Percentiles rank a stretch among this genome's conserved stretches.
phyloP scores from a whole-genome alignment of 148 eudicot genomes.

The Agrostemma githago region DNA sequence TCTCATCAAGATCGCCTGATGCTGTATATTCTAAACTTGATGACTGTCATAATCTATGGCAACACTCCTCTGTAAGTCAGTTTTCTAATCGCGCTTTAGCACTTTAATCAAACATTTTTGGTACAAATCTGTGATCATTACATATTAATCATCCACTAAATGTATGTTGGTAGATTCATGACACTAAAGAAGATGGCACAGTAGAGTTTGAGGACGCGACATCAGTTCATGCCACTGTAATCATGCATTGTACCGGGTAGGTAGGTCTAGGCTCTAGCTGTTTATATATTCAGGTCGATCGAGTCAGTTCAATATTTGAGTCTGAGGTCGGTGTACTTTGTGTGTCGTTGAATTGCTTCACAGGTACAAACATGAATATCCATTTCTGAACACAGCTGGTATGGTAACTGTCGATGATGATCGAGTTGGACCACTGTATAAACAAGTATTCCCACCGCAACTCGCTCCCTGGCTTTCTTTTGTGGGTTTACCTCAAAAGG shows the following conservation, averaged over 20 bases:
- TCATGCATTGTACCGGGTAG: conserved; percentile 63
- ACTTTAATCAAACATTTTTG: background rate
- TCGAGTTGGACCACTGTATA: conserved; percentile 61
- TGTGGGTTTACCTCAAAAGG: conserved; percentile 42
- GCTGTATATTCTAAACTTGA: conserved; percentile 29
- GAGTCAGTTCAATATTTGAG: too few species aligned
- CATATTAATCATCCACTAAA: too few species aligned
- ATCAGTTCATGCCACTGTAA: conserved; percentile 39
- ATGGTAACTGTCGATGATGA: conserved; percentile 42
- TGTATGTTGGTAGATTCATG: conserved; percentile 31
- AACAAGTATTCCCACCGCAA: conserved; percentile 53
- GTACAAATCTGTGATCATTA: background rate
- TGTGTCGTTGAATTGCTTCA: background rate
- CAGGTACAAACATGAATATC: conserved; percentile 45
- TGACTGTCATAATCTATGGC: conserved; percentile 37
- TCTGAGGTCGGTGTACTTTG: background rate
- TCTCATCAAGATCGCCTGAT: conserved; percentile 52
- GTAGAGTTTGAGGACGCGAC: conserved; percentile 47
- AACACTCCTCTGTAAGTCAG: conserved; percentile 40
- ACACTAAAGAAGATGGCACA: conserved; percentile 40
- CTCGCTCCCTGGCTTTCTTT: conserved; percentile 60
- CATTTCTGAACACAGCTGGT: conserved; percentile 47
- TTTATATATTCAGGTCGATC: too few species aligned
- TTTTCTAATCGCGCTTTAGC: background rate
- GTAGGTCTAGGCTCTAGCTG: too few species aligned